phyloP scores from a whole-genome alignment of 768 basidiomycete genomes.

The Amanita phalloides region DNA sequence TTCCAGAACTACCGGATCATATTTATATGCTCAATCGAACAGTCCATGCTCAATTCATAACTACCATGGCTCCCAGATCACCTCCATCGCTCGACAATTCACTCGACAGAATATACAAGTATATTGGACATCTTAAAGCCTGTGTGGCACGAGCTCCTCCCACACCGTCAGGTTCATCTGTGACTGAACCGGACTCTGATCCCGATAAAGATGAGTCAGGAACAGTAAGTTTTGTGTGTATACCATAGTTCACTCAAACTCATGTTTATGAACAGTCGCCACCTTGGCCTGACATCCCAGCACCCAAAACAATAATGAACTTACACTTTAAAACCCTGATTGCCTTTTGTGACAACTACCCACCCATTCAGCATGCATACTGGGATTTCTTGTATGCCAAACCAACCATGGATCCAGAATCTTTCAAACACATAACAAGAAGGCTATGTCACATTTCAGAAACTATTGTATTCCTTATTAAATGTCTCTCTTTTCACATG shows the following conservation, averaged over 20 bases:
- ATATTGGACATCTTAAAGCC: background rate
- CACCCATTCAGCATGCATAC: background rate
- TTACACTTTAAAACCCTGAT: too few relatives aligned
- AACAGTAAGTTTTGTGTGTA: background rate
- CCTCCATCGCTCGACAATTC: background rate
- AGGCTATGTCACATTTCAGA: too few relatives aligned
- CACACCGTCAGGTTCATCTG: background rate
- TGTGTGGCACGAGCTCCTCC: background rate
- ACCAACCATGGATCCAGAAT: too few relatives aligned
- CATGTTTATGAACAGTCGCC: background rate
- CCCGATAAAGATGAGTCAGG: slow-evolving; percentile 1
- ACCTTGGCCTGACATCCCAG: background rate
- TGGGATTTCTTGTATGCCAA: too few relatives aligned
- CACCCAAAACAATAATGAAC: background rate
- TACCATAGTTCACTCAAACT: background rate
- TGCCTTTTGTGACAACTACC: background rate
- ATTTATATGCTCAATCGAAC: background rate
- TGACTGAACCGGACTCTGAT: background rate
- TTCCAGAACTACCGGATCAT: background rate
- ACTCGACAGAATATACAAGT: background rate
- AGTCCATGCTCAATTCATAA: background rate
- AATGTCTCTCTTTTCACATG: too few relatives aligned
- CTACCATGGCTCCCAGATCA: background rate
- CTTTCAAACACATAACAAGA: too few relatives aligned
- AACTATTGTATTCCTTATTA: too few relatives aligned